phyloP scores from a whole-genome alignment of 345 rosid species.

The Clarkia xantiana region DNA sequence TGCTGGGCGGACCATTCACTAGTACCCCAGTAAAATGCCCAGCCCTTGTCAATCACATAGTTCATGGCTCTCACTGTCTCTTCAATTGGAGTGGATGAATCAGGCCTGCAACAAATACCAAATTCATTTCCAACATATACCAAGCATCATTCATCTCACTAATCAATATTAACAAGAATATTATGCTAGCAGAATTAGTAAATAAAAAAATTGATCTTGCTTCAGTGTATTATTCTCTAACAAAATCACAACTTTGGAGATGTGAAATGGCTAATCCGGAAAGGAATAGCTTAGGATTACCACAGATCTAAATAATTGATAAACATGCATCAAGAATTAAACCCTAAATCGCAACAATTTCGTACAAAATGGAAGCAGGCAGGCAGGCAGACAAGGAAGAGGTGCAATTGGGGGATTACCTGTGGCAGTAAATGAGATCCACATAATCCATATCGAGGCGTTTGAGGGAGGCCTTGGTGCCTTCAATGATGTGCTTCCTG shows the following conservation, averaged over 20 bases:
- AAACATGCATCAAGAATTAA: background rate
- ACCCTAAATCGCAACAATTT: too few relatives aligned
- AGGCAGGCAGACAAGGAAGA: too few relatives aligned
- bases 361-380: too few relatives aligned
- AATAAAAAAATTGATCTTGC: too few relatives aligned
- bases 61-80: conserved; percentile 98
- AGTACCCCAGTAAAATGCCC: conserved; percentile 99
- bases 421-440: conserved; percentile 77
- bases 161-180: background rate
- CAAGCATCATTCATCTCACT: too few relatives aligned
- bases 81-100: conserved; percentile 70
- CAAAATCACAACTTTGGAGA: too few relatives aligned
- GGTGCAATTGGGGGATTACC: too few relatives aligned
- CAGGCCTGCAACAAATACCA: conserved; percentile 48
- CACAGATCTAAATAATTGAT: background rate
- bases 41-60: conserved; percentile 84
- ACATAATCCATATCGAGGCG: conserved; percentile 88
- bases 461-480: conserved; percentile 84
- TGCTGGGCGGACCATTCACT: conserved; percentile 99
- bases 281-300: too few relatives aligned
- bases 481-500: conserved; percentile 85
- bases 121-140: background rate
- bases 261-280: too few relatives aligned
- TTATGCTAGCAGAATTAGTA: too few relatives aligned
- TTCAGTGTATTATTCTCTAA: too few relatives aligned